A percentile compares a stretch with the other conserved stretches of the same genome.
Evolutionary conservation across 2,329 filamentous ascomycete species (phyloP).

Genomic region (Xylaria arbuscula): DNA sequence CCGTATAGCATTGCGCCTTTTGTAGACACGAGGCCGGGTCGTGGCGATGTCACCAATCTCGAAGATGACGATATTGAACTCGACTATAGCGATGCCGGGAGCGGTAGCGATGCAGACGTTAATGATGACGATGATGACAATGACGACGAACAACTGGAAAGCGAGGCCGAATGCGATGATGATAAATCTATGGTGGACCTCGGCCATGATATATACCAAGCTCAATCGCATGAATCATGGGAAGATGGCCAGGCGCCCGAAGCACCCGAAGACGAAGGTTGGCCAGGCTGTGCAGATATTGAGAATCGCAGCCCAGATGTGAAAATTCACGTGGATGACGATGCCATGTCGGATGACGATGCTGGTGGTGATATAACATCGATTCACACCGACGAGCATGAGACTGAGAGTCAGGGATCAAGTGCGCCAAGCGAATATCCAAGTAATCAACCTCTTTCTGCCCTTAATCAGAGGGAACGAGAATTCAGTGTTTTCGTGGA

Average conservation of each 20-base stretch:
- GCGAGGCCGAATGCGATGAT: slow-evolving; percentile 44
- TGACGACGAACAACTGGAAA: slow-evolving; percentile 48
- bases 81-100: slow-evolving; percentile 45
- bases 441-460: slow-evolving; percentile 46
- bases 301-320: slow-evolving; percentile 63
- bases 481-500: slow-evolving; percentile 40
- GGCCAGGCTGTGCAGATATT: slow-evolving; percentile 67
- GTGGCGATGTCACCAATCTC: slow-evolving; percentile 46
- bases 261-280: slow-evolving; percentile 65
- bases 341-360: slow-evolving; percentile 44
- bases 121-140: slow-evolving; percentile 51
- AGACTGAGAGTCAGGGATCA: slow-evolving; percentile 40
- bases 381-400: slow-evolving; percentile 35
- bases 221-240: slow-evolving; percentile 46
- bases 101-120: slow-evolving; percentile 53
- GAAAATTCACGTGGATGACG: slow-evolving; percentile 44
- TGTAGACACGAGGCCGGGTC: slow-evolving; percentile 53
- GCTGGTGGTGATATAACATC: slow-evolving; percentile 34
- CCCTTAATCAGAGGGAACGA: slow-evolving; percentile 36
- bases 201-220: slow-evolving; percentile 36
- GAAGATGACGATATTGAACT: slow-evolving; percentile 49
- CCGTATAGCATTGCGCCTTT: slow-evolving; percentile 73
- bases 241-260: slow-evolving; percentile 48
- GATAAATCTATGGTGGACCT: slow-evolving; percentile 49
- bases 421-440: slow-evolving; percentile 50